Evolutionary conservation across 1,284 basidiomycete genomes (phyloP).

Genomic region (Testicularia cyperi): DNA sequence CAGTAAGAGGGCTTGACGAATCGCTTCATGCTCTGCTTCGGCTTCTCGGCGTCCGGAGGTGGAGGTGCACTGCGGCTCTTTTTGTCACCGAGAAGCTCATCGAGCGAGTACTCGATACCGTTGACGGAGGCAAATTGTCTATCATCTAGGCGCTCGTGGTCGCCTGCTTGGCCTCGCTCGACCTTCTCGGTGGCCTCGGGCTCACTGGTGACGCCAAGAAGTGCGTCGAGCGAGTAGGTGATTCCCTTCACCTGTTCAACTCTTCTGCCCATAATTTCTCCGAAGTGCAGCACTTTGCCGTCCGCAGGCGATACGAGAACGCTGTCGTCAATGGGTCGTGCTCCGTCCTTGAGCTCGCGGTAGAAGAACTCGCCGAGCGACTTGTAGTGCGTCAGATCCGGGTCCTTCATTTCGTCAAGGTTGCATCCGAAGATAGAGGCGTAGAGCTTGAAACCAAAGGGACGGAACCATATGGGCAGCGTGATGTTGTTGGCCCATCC

Average conservation of each 20-base stretch:
- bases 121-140: slow-evolving; percentile 93
- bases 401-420: slow-evolving; percentile 81
- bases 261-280: slow-evolving; percentile 74
- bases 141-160: slow-evolving; percentile 68
- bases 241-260: slow-evolving; percentile 97
- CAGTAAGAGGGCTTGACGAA: slow-evolving; percentile 34
- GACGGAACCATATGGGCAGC: slow-evolving; percentile 90
- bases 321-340: slow-evolving; percentile 75
- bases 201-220: slow-evolving; percentile 64
- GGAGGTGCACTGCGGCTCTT: slow-evolving; percentile 31
- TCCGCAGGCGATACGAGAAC: slow-evolving; percentile 88
- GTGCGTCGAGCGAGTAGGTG: slow-evolving; percentile 89
- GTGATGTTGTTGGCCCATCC: slow-evolving; percentile 81
- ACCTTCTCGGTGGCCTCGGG: slow-evolving; percentile 42
- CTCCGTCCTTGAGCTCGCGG: slow-evolving; percentile 78
- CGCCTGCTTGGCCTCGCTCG: slow-evolving; percentile 1
- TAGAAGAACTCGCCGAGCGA: slow-evolving; percentile 95
- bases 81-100: slow-evolving; percentile 66
- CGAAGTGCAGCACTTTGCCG: slow-evolving; percentile 88
- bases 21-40: slow-evolving; percentile 13
- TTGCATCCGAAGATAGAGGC: slow-evolving; percentile 87
- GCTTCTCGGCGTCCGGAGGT: slow-evolving; percentile 6
- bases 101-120: slow-evolving; percentile 90
- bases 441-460: slow-evolving; percentile 82
- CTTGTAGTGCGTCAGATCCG: slow-evolving; percentile 76